phyloP scores from a whole-genome alignment of 2,329 filamentous ascomycete species.

The Fusarium liriodendri region DNA sequence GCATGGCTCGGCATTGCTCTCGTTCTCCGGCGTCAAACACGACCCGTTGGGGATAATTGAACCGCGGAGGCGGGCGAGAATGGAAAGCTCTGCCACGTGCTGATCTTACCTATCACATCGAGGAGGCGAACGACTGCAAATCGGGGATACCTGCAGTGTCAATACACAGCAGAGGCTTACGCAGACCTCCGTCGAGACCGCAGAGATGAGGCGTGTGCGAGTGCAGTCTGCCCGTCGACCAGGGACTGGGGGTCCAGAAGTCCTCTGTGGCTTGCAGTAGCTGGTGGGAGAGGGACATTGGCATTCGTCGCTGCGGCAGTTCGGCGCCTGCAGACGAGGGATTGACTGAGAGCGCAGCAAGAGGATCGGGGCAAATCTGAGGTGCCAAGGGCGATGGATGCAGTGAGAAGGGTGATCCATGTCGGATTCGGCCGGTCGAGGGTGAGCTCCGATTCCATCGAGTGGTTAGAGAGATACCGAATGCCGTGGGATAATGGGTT shows the following conservation, averaged over 20 bases:
- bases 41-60: neutral
- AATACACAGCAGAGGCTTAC: neutral
- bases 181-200: neutral
- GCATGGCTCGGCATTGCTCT: slow-evolving; percentile 13
- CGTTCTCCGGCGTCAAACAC: neutral
- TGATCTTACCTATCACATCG: slow-evolving; percentile 28
- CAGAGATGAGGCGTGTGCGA: slow-evolving; percentile 17
- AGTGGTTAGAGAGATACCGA: slow-evolving; percentile 1
- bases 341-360: neutral
- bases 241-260: slow-evolving; percentile 19
- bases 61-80: neutral
- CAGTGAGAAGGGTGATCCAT: neutral
- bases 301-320: slow-evolving; percentile 15
- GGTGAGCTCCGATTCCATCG: slow-evolving; percentile 10
- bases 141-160: slow-evolving; percentile 1
- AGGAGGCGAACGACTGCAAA: slow-evolving; percentile 27
- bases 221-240: slow-evolving; percentile 10
- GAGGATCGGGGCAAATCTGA: slow-evolving; percentile 24
- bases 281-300: slow-evolving; percentile 9
- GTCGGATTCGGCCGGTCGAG: slow-evolving; percentile 30
- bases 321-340: slow-evolving; percentile 6
- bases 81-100: slow-evolving; percentile 19
- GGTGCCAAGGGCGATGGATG: neutral
- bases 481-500: slow-evolving; percentile 6
- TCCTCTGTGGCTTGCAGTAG: slow-evolving; percentile 41